Percentiles rank a stretch among this genome's conserved stretches.
Conservation (phyloP, 1,284 basidiomycete genomes). For the Phellopilus nigrolimitatus region DNA sequence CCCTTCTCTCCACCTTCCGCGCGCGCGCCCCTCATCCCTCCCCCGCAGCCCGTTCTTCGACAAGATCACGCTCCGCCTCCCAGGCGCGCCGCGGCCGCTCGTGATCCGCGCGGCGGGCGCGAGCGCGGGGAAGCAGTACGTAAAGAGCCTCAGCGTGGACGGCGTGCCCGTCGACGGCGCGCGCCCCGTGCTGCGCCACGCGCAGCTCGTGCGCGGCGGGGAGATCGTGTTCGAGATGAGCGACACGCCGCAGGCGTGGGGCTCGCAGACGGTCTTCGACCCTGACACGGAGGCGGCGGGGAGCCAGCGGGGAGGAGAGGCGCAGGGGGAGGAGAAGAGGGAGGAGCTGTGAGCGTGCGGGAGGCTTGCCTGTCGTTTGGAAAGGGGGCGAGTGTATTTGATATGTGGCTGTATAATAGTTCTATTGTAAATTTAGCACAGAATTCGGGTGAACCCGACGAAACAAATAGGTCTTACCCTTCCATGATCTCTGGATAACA, state of each 20-base stretch:
- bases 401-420: too few relatives aligned
- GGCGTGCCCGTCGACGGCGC: constrained; percentile 33
- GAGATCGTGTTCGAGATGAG: constrained; percentile 65
- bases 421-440: too few relatives aligned
- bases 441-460: too few relatives aligned
- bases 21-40: constrained; percentile 15
- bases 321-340: too few relatives aligned
- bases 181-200: constrained; percentile 50
- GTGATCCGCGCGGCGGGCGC: constrained; percentile 52
- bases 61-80: constrained; percentile 51
- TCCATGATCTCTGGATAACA: too few relatives aligned
- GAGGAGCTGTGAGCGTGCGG: too few relatives aligned
- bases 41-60: constrained; percentile 68
- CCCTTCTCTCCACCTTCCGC: constrained; percentile 20
- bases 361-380: too few relatives aligned
- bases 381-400: too few relatives aligned
- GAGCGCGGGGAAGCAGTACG: constrained; percentile 51
- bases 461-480: too few relatives aligned
- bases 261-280: constrained; percentile 24
- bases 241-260: constrained; percentile 40
- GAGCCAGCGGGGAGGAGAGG: too few relatives aligned
- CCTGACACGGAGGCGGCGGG: too few relatives aligned
- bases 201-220: constrained; percentile 52
- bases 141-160: constrained; percentile 54
- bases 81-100: constrained; percentile 37